phyloP scores from a whole-genome alignment of 352 stramenopile species.

The Globisporangium ultimum region DNA sequence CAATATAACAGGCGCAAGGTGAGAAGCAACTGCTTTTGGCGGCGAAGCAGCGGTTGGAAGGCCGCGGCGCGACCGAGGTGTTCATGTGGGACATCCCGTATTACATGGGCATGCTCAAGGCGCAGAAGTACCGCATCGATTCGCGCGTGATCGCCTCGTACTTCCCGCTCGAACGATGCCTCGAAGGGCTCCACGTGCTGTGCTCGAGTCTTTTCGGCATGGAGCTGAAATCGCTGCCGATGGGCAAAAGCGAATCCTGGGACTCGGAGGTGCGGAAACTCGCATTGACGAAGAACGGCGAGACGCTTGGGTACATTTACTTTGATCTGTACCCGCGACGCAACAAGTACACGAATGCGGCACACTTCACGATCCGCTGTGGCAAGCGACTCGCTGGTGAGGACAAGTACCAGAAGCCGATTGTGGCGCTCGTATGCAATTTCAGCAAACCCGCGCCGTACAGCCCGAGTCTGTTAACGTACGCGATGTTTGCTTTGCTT shows the following conservation, averaged over 20 bases:
- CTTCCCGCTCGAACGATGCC: conserved; percentile 90
- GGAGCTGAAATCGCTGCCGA: conserved; percentile 70
- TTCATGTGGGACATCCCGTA: conserved; percentile 95
- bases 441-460: conserved; percentile 77
- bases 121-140: conserved; percentile 66
- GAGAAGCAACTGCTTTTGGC: conserved; percentile 58
- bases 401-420: conserved; percentile 89
- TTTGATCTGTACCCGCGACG: conserved; percentile 92
- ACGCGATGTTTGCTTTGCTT: conserved; percentile 11
- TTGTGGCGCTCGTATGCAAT: conserved; percentile 93
- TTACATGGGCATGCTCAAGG: conserved; percentile 90
- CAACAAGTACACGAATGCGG: conserved; percentile 85
- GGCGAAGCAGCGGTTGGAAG: conserved; percentile 66
- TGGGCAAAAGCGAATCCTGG: conserved; percentile 88
- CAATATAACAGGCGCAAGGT: conserved; percentile 29
- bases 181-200: conserved; percentile 88
- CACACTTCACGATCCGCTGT: conserved; percentile 97
- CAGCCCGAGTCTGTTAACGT: conserved; percentile 70
- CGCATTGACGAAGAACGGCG: conserved; percentile 58
- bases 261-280: conserved; percentile 89
- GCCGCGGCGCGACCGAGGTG: conserved; percentile 37
- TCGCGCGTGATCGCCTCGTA: conserved; percentile 83
- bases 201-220: conserved; percentile 91
- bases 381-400: conserved; percentile 55
- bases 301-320: conserved; percentile 90